Base-by-base conservation (phyloP, 257 asterid genomes). In the Solanum medicagineum region DNA sequence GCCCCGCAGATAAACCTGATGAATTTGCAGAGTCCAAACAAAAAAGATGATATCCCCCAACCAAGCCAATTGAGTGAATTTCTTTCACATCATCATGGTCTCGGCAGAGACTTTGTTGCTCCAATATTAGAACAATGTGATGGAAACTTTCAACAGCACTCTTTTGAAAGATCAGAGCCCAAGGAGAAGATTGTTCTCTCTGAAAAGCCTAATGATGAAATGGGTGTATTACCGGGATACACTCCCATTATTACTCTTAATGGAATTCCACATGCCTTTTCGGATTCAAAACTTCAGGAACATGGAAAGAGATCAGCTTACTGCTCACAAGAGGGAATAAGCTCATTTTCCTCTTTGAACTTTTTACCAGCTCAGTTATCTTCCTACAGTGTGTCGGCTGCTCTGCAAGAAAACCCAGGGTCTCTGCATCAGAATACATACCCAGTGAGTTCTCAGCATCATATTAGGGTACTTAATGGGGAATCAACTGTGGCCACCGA, bases 251-350 rank as follows among this genome's bases (percentile, higher is more conserved):
- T 83, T 83, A 71, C 89, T 75, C 83, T 68, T 86, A 90, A 65
- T 74, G 93, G 92, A 62, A 89, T 94, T 85, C 91, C 92, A 19
- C 98, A 94, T 86, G 93, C 92, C 80, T 88, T 90, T 87, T 94
- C 95, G 87, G 95, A 93, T 87, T 93, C 94, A 83, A 91, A 89
- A 88, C 95, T 93, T 87, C 94, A 93, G 66, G 95, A 90, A 85
- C 94, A 91, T 80, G 92, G 88, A 83, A 89, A 89, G 29, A 83
- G 85, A 83, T 89, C 93, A 88, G 88, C 86, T 85, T 89, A 84
- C 62, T 87, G 90, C 81, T 90, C 93, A 45, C 93, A 86, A 86
- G 93, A 92, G 80, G 92, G 89, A 84, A 77, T 87, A 75, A 74
- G 88, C 84, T 92, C 89, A 20, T 91, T 92, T 81, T 89, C 90